phyloP scores from a whole-genome alignment of 106 monocot species.

The Dendrobium nobile region DNA sequence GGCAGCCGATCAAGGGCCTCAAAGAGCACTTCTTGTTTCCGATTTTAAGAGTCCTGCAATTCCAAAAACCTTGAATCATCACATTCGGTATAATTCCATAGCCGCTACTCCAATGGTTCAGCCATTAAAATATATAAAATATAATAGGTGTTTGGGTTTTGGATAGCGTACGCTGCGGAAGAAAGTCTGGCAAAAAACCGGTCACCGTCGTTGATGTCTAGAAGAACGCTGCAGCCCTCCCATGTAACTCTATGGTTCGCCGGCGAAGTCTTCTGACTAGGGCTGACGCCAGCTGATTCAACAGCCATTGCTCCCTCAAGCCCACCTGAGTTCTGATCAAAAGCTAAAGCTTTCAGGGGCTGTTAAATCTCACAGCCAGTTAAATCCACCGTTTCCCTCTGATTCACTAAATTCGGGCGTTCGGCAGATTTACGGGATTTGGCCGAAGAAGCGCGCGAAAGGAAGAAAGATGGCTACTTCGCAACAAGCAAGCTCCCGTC shows the following conservation, averaged over 20 bases:
- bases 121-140: not conserved
- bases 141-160: no score
- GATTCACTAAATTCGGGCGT: no score
- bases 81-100: not conserved
- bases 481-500: no score
- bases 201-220: constrained; percentile 95
- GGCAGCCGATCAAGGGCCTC: constrained; percentile 72
- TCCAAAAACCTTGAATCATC: not conserved
- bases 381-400: no score
- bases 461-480: no score
- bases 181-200: constrained; percentile 93
- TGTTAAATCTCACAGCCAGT: no score
- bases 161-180: constrained; percentile 45
- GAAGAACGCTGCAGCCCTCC: constrained; percentile 95
- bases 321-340: not conserved
- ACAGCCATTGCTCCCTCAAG: not conserved
- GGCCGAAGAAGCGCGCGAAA: no score
- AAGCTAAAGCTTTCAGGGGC: no score
- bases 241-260: constrained; percentile 45
- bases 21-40: constrained; percentile 83
- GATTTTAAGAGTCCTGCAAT: constrained; percentile 69
- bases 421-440: no score
- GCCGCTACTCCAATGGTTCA: not conserved
- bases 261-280: not conserved
- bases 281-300: not conserved